phyloP scores from a whole-genome alignment of 208 protist genomes.

The Trypanosoma lewisi region DNA sequence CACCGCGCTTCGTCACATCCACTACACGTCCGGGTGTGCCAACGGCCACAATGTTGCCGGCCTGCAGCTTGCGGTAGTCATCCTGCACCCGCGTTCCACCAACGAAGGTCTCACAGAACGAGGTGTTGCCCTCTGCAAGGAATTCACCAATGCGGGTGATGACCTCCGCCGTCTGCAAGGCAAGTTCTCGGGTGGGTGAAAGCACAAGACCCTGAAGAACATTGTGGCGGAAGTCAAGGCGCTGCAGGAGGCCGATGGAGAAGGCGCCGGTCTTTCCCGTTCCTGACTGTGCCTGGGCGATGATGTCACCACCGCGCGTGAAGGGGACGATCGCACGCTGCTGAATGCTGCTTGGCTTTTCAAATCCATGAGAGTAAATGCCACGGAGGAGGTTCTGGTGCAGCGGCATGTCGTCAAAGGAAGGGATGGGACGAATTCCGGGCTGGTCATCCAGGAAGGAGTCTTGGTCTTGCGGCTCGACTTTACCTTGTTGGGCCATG shows the following conservation, averaged over 20 bases:
- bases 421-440: conserved; percentile 85
- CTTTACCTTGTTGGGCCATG: conserved; percentile 78
- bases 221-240: conserved; percentile 86
- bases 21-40: conserved; percentile 98
- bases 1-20: conserved; percentile 95
- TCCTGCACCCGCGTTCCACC: conserved; percentile 95
- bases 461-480: conserved; percentile 87
- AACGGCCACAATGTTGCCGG: conserved; percentile 93
- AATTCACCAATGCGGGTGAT: conserved; percentile 96
- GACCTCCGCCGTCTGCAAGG: conserved; percentile 96
- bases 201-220: conserved; percentile 95
- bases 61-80: conserved; percentile 93
- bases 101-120: conserved; percentile 89
- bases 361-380: conserved; percentile 99
- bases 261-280: conserved; percentile 99
- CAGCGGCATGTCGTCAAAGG: conserved; percentile 98
- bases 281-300: conserved; percentile 95
- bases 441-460: conserved; percentile 90
- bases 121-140: conserved; percentile 69
- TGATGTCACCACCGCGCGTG: conserved; percentile 95
- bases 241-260: conserved; percentile 94
- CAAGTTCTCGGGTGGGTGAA: conserved; percentile 96
- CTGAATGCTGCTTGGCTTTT: conserved; percentile 99
- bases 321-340: conserved; percentile 98
- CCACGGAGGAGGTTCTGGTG: conserved; percentile 95